Evolutionary conservation across 2,329 filamentous ascomycete genomes (phyloP).

Genomic region (Colletotrichum salicis): DNA sequence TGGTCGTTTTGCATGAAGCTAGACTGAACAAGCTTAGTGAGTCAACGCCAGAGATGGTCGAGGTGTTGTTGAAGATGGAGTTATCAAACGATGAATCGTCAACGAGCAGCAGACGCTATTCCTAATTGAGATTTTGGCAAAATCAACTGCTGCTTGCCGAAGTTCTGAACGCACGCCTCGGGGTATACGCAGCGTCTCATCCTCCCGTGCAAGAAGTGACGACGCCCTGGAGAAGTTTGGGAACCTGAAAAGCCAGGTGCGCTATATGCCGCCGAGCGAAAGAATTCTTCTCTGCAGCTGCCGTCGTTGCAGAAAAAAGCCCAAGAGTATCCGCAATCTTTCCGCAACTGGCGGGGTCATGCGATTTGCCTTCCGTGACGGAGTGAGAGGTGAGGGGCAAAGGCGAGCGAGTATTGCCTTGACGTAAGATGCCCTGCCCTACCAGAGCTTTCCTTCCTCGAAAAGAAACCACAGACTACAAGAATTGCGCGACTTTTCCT

Average conservation of each 20-base stretch:
- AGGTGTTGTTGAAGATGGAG: not conserved
- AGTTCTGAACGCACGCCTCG: not conserved
- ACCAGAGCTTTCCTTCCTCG: too few species aligned
- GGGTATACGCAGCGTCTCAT: not conserved
- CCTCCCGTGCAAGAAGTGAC: not conserved
- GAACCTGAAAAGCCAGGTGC: not conserved
- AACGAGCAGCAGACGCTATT: not conserved
- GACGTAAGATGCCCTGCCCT: too few species aligned
- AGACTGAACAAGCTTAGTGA: not conserved
- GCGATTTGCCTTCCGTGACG: not conserved
- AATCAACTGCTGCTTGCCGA: not conserved
- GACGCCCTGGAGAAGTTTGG: too few species aligned
- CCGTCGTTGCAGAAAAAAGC: not conserved
- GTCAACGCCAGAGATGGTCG: not conserved
- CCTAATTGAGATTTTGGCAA: not conserved
- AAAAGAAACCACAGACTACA: too few species aligned
- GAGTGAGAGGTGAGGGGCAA: slow-evolving; percentile 36
- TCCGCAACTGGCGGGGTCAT: not conserved
- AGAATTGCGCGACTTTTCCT: too few species aligned
- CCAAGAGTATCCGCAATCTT: slow-evolving; percentile 6
- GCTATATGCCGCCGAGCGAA: not conserved
- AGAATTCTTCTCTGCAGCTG: not conserved
- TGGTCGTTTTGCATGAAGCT: slow-evolving; percentile 1
- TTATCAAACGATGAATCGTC: not conserved
- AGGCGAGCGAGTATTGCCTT: slow-evolving; percentile 30